Percentiles rank a stretch among this genome's conserved stretches.
Evolutionary conservation across 2,329 filamentous ascomycete genomes (phyloP).

Genomic region (Calonectria montana): DNA sequence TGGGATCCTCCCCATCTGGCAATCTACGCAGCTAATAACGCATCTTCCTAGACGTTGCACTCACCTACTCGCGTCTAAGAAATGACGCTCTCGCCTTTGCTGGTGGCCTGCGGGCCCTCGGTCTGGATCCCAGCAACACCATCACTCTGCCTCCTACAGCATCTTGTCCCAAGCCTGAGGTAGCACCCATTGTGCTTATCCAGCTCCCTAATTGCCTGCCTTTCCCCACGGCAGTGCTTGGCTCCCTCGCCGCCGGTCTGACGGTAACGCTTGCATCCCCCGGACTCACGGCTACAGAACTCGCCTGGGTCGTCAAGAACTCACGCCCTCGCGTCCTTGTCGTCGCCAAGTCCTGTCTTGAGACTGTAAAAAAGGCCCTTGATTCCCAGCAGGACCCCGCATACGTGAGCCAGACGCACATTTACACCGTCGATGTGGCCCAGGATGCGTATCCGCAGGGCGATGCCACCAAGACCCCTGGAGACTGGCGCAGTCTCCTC

Average conservation of each 20-base stretch:
- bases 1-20: not conserved
- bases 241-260: conserved; percentile 52
- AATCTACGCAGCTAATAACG: not conserved
- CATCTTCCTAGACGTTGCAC: conserved; percentile 45
- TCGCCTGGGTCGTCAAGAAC: conserved; percentile 55
- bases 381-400: conserved; percentile 45
- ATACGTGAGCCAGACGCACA: conserved; percentile 60
- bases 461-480: not conserved
- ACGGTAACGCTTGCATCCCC: conserved; percentile 55
- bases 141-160: conserved; percentile 52
- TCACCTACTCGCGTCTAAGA: conserved; percentile 49
- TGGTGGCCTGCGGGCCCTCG: conserved; percentile 48
- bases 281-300: conserved; percentile 52
- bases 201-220: conserved; percentile 56
- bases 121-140: conserved; percentile 49
- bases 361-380: conserved; percentile 49
- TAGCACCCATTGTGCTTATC: conserved; percentile 55
- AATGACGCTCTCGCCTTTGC: conserved; percentile 51
- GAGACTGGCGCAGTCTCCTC: conserved; percentile 73
- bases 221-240: conserved; percentile 51
- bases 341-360: conserved; percentile 46
- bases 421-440: conserved; percentile 64
- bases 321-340: conserved; percentile 52
- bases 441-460: conserved; percentile 48
- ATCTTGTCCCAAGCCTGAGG: conserved; percentile 50